phyloP scores from a whole-genome alignment of 192 early-diverging fungal species.

The Podila clonocystis region DNA sequence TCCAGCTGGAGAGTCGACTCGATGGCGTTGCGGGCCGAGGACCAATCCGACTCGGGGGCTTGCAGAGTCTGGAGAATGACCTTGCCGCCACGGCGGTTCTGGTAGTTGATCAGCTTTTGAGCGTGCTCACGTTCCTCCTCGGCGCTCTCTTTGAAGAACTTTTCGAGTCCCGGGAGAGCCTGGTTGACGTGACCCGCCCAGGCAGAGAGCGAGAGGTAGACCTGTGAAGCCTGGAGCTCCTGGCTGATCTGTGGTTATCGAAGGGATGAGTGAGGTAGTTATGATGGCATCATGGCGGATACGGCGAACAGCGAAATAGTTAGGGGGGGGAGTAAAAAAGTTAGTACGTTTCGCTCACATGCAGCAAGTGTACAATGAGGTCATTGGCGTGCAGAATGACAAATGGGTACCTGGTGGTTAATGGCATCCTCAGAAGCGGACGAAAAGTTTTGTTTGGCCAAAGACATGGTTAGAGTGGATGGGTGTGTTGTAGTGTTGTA shows the following conservation, averaged over 20 bases:
- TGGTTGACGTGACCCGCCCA: slow-evolving; percentile 59
- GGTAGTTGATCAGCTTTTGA: slow-evolving; percentile 61
- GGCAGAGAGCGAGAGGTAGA: slow-evolving; percentile 63
- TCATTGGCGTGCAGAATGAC: too few species aligned
- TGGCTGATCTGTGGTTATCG: slow-evolving; percentile 55
- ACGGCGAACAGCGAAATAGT: neutral
- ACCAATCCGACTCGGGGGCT: slow-evolving; percentile 66
- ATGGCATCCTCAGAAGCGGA: slow-evolving; percentile 61
- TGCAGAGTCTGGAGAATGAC: slow-evolving; percentile 60
- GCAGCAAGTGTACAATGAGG: neutral
- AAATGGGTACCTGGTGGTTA: slow-evolving; percentile 52
- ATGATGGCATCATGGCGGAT: too few species aligned
- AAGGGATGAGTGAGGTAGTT: neutral
- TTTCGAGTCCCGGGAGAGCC: slow-evolving; percentile 61
- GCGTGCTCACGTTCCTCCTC: slow-evolving; percentile 59
- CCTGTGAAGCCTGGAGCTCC: slow-evolving; percentile 66
- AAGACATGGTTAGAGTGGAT: slow-evolving; percentile 28
- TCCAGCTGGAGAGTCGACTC: slow-evolving; percentile 66
- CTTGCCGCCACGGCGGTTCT: slow-evolving; percentile 64
- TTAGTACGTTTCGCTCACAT: too few species aligned
- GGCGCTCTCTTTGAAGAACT: slow-evolving; percentile 62
- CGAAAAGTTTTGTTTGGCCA: slow-evolving; percentile 68
- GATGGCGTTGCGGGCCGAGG: slow-evolving; percentile 65
- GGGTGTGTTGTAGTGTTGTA: neutral
- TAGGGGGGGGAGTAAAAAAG: too few species aligned